Base-by-base conservation (phyloP, 495 filamentous ascomycete species). In the Amniculicola lignicola region DNA sequence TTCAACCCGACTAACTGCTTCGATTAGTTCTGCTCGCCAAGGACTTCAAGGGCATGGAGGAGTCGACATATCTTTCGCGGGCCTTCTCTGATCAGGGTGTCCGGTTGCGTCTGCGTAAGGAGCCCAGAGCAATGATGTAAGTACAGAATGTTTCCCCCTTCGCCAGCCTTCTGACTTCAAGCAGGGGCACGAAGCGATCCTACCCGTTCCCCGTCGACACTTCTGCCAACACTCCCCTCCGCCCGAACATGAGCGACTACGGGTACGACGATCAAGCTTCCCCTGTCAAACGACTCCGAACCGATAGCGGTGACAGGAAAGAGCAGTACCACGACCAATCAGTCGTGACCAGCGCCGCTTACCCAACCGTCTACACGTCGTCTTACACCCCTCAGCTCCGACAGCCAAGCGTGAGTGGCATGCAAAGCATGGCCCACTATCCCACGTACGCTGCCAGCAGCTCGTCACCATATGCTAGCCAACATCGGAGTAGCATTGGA, bases 51-150 rank as follows among this genome's bases (percentile, higher is more conserved):
- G 92, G 92, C 24, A 85, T 95, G 81, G 79, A 81, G 36, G 92
- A 96, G 67, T 96, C 92, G 7, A 96, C 93, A 0, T 87, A 89
- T 66, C 73, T 98, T 16, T 96, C 93, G 2, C 81, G 91, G 57
- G 89, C 89, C 0, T 97, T 98, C 72, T 88, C 88, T 54, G 93
- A 98, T 67, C 93, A 98, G 69, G 93, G 93, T 15, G 89, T 97
- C 11, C 84, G 90, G 33, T 74, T 98, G 38, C 80, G 92, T 44
- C 82, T 96, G 39, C 82, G 91, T 54, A 98, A 98, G 50, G 61
- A 64, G 22, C 61, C 61, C 0, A 21, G 61, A 24, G 38, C 50
- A 16, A 59, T 58, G 60, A 54, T 59, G 50, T 50, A 49, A 22
- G 41, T 31, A 22, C 29, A n/a, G n/a, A n/a, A 33, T n/a, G 9